phyloP scores from a whole-genome alignment of 2,329 filamentous ascomycete genomes.

The Hymenoscyphus repandus region DNA sequence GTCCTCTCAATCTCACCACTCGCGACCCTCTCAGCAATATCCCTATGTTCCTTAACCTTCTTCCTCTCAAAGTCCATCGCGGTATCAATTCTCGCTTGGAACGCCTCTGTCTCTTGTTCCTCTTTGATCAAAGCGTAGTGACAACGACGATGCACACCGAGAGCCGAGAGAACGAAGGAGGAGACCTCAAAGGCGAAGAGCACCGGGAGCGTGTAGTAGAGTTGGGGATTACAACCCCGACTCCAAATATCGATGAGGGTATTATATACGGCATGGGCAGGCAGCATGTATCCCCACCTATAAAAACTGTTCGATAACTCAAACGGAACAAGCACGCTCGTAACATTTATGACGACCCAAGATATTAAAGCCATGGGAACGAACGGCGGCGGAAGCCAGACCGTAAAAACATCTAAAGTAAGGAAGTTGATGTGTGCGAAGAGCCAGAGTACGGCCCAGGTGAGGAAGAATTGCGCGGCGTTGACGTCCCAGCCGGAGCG shows the following conservation, averaged over 20 bases:
- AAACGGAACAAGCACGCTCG: conserved; percentile 54
- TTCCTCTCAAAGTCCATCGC: conserved; percentile 27
- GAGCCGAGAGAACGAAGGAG: conserved; percentile 17
- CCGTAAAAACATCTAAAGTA: conserved; percentile 35
- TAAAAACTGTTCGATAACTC: conserved; percentile 56
- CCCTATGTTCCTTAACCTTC: conserved; percentile 10
- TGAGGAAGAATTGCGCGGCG: conserved; percentile 53
- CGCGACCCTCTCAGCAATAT: conserved; percentile 2
- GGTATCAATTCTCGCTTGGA: conserved; percentile 25
- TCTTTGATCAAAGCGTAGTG: conserved; percentile 30
- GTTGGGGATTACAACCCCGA: conserved; percentile 35
- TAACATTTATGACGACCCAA: conserved; percentile 62
- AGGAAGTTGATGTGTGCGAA: conserved; percentile 47
- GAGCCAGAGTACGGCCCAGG: conserved; percentile 56
- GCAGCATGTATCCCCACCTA: conserved; percentile 58
- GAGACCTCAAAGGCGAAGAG: conserved; percentile 37
- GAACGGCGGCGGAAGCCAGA: conserved; percentile 33
- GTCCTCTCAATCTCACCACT: conserved; percentile 4
- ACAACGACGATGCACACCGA: conserved; percentile 31
- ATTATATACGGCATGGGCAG: conserved; percentile 51
- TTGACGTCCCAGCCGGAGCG: conserved; percentile 37
- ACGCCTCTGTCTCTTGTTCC: conserved; percentile 22
- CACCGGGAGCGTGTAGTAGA: conserved; percentile 37
- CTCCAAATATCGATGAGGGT: conserved; percentile 39
- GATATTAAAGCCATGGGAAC: conserved; percentile 42